Conservation (phyloP, 345 rosid species). For the Bretschneidera sinensis region DNA sequence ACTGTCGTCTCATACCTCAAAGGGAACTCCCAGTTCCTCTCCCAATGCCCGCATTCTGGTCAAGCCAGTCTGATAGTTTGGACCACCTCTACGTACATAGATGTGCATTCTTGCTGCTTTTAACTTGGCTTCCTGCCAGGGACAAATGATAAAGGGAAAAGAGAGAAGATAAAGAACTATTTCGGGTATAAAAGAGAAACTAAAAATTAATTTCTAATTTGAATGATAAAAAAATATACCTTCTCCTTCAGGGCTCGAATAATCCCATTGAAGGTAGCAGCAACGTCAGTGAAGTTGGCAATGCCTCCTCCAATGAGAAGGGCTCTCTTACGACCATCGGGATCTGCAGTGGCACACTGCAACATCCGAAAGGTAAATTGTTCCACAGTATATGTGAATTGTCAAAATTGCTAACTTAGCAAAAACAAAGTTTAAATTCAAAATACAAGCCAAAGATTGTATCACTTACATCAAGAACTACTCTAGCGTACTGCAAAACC, state of each 20-base stretch:
- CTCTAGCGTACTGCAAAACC: constrained; percentile 95
- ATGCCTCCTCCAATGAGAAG: constrained; percentile 96
- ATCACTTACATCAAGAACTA: constrained; percentile 80
- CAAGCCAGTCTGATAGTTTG: constrained; percentile 87
- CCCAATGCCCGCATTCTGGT: constrained; percentile 80
- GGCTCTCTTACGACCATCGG: constrained; percentile 91
- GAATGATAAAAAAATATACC: constrained; percentile 31
- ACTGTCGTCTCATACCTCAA: constrained; percentile 50
- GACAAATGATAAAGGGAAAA: neutral
- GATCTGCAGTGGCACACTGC: constrained; percentile 91
- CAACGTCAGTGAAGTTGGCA: constrained; percentile 96
- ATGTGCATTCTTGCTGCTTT: constrained; percentile 93
- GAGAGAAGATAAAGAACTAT: neutral
- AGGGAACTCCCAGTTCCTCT: constrained; percentile 78
- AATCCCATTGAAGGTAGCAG: constrained; percentile 91
- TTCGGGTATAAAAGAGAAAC: neutral
- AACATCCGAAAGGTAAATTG: neutral
- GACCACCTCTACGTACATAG: constrained; percentile 95
- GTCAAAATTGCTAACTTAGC: neutral
- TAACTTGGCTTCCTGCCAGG: constrained; percentile 68
- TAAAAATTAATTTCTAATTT: neutral
- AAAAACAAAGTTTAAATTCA: constrained; percentile 26
- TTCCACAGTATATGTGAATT: constrained; percentile 1
- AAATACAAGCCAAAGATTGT: constrained; percentile 15
- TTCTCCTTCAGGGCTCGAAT: constrained; percentile 87